Base-by-base conservation (phyloP, 2,329 filamentous ascomycete species). In the Daldinia eschscholtzii region DNA sequence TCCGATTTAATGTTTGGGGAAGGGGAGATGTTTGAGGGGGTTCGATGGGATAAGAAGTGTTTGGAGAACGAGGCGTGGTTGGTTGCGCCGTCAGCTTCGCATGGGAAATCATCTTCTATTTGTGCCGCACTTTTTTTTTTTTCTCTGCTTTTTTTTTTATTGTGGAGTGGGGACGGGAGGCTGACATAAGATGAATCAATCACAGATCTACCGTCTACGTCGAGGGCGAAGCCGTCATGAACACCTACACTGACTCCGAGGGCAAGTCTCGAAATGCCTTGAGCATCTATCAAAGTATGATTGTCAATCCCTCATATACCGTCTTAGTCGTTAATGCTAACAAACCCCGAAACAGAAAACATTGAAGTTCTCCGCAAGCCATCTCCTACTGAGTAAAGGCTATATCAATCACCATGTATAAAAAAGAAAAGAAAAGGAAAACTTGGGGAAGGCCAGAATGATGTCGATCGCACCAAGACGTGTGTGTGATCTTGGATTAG, bases 271-370 rank as follows among this genome's bases (percentile, higher is more conserved):
- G 85, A 73, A 87, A 81, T 61, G 78, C 83, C 57, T 79, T 98
- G 76, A 94, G 84, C 81, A 85, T 98, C 75, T 81, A 91, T 57
- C 93, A 97, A 83, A 91, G 95, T 97, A 89, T 77, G 92, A 57
- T 4, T 10, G 7, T 35, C 26, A 7, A 5, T 4, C 13, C 6
- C 28, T n/a, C 15, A 33, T 52, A 28, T 26, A 3, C 15, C 35
- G 23, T 37, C 6, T 28, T 28, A n/a, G 39, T 20, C n/a, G 39
- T 41, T 30, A 20, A 15, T 30, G 23, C 33, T 53, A 67, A 57
- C 5, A 10, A 35, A 35, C 61, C 61, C n/a, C 18, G 30, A 64
- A 18, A 48, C 68, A 87, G 85, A 78, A 72, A 80, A 76, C 72
- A 76, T 87, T 59, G 84, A 87, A 70, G 80, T 85, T 55, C 81